These are phyloP conservation scores for Teratosphaeria viscida DNA, from an alignment of 2,329 filamentous ascomycete species.

Conservation along the genomic window DNA sequence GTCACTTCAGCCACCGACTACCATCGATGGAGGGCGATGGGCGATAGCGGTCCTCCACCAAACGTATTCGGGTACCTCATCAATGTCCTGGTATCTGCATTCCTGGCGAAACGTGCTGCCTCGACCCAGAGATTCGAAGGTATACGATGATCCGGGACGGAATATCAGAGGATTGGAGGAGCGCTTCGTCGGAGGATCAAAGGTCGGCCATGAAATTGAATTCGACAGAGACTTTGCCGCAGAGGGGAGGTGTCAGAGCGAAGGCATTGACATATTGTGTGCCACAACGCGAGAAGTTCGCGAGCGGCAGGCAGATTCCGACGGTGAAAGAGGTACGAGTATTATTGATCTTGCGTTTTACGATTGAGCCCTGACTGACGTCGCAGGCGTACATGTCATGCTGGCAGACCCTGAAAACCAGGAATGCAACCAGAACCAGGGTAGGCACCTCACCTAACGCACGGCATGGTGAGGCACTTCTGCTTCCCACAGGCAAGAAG, in stretches of 20 bases:
- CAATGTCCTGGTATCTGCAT: not conserved
- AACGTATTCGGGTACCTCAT: not conserved
- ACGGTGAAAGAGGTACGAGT: not conserved
- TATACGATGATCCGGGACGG: not conserved
- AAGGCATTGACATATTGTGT: not conserved
- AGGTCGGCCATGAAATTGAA: not conserved
- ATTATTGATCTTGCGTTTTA: not conserved
- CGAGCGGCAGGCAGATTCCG: not conserved
- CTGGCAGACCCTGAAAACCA: not conserved
- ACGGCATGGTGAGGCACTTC: not conserved
- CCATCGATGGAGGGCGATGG: not conserved
- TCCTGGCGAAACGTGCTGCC: not conserved
- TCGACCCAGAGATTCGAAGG: not conserved
- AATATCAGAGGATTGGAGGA: not conserved
- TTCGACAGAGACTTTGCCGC: not conserved
- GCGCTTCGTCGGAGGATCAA: not conserved
- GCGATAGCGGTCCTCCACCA: not conserved
- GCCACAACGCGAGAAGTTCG: not conserved
- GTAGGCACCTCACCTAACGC: not conserved
- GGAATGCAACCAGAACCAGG: not conserved
- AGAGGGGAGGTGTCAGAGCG: not conserved
- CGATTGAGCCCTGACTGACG: not conserved
- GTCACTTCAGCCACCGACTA: not conserved
- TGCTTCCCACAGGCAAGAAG: not conserved
- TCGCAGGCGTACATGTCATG: not conserved